These are phyloP conservation scores for Auricularia sp. DNA, from an alignment of 768 basidiomycete species.

Conservation along the genomic window DNA sequence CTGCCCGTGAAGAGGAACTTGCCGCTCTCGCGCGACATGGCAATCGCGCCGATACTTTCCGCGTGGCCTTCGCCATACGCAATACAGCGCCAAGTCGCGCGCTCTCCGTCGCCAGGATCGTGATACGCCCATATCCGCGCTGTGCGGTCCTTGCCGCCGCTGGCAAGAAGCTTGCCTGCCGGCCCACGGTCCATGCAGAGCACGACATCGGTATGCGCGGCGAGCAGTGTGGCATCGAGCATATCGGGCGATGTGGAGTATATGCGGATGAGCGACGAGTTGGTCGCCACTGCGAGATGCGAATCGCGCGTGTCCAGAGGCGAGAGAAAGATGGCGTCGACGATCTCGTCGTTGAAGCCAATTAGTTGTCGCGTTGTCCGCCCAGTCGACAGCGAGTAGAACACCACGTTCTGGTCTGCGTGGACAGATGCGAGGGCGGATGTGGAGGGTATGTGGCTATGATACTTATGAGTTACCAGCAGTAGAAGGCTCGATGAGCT, in stretches of 20 bases:
- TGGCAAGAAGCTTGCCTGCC: slow-evolving; percentile 66
- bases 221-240: slow-evolving; percentile 75
- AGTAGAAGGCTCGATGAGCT: background rate
- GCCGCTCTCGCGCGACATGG: slow-evolving; percentile 52
- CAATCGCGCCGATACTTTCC: slow-evolving; percentile 85
- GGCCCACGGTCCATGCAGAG: slow-evolving; percentile 65
- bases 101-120: slow-evolving; percentile 21
- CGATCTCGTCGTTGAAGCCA: slow-evolving; percentile 97
- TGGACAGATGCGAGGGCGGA: slow-evolving; percentile 73
- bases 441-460: slow-evolving; percentile 56
- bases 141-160: slow-evolving; percentile 86
- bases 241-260: slow-evolving; percentile 52
- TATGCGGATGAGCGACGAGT: slow-evolving; percentile 88
- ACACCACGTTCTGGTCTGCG: slow-evolving; percentile 94
- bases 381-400: slow-evolving; percentile 66
- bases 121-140: slow-evolving; percentile 68
- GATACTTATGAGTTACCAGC: slow-evolving; percentile 9
- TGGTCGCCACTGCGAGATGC: slow-evolving; percentile 90
- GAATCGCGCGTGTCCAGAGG: slow-evolving; percentile 40
- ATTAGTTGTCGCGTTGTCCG: slow-evolving; percentile 70
- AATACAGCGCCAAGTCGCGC: slow-evolving; percentile 56
- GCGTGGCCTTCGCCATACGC: slow-evolving; percentile 89
- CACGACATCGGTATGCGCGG: slow-evolving; percentile 88
- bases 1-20: slow-evolving; percentile 88
- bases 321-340: slow-evolving; percentile 75